Base-by-base conservation (phyloP, 1,284 basidiomycete genomes). In the Xanthoconium separans region DNA sequence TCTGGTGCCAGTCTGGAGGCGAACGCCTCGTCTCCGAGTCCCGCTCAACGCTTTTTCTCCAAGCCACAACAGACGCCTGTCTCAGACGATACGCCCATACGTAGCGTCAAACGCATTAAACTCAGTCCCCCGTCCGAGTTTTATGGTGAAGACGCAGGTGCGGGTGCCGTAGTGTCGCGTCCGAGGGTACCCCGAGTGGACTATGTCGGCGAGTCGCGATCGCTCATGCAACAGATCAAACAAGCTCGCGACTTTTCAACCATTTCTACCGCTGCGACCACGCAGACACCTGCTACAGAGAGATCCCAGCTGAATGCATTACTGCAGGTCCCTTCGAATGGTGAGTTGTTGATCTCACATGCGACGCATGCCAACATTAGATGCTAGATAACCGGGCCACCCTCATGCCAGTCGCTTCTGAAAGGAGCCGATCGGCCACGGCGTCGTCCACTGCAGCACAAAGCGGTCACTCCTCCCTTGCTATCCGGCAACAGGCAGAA, bases 21-120 rank as follows among this genome's bases (percentile, higher is more conserved):
- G 3, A 77, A 76, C 6, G 73, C 70, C 5, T 77, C 78, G 11
- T 77, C 78, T 15, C 70, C 74, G 7, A 81, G 71, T 56, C 70
- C 75, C 42, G 57, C 62, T n/a, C 64, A 50, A 44, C 73, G 75
- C 37, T 61, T 68, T n/a, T 64, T 80, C 18, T 79, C 80, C 42
- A 74, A 71, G 13, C 73, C 77, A 48, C 73, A 76, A 41, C 75
- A 78, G 58, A 65, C 71, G 11, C 71, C 72, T 49, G 67, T 54
- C 43, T 68, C 71, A 7, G 67, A 71, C 37, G 68, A 69, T 48
- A 77, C 80, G 15, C 78, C 84, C 54, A 64, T 87, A 50, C 77
- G 89, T 48, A 89, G 86, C 61, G 75, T 85, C 16, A 93, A 93
- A 68, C 82, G 89, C 49, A 74, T 92, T 53, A 89, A 87, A 62